phyloP scores from a whole-genome alignment of 768 basidiomycete genomes.

The Tulasnella sp. region DNA sequence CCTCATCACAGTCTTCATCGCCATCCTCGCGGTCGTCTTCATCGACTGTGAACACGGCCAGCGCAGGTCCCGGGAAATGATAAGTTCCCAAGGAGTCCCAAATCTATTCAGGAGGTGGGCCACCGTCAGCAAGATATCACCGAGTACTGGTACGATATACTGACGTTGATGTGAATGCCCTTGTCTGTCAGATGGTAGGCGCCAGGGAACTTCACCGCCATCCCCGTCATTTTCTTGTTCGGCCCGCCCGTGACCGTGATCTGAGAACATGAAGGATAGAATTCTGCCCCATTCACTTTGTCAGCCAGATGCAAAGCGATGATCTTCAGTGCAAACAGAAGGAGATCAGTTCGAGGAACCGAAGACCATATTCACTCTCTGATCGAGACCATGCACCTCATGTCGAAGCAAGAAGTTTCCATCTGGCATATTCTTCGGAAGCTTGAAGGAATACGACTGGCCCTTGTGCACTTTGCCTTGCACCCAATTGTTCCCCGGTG shows the following conservation, averaged over 20 bases:
- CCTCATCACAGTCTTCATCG: not conserved
- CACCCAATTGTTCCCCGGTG: constrained; percentile 1
- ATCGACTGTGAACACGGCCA: not conserved
- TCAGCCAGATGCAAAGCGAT: constrained; percentile 61
- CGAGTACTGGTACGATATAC: not conserved
- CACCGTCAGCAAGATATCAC: not conserved
- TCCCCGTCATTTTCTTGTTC: constrained; percentile 26
- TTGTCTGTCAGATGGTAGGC: constrained; percentile 60
- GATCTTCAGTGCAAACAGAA: constrained; percentile 28
- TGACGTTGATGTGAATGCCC: constrained; percentile 43
- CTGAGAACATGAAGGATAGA: constrained; percentile 63
- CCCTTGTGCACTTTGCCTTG: constrained; percentile 9
- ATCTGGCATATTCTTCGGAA: constrained; percentile 33
- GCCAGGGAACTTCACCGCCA: constrained; percentile 56
- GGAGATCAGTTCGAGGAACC: not conserved
- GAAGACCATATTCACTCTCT: not conserved
- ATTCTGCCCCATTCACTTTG: constrained; percentile 56
- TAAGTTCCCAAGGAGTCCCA: constrained; percentile 9
- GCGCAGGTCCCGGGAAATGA: constrained; percentile 19
- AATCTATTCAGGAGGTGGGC: not conserved
- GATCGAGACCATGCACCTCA: constrained; percentile 24
- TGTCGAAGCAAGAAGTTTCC: constrained; percentile 69
- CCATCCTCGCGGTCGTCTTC: not conserved
- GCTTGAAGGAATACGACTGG: not conserved
- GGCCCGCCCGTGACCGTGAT: constrained; percentile 35